Conservation (phyloP, 192 early-diverging fungal species). For the Coemansia sp. region DNA sequence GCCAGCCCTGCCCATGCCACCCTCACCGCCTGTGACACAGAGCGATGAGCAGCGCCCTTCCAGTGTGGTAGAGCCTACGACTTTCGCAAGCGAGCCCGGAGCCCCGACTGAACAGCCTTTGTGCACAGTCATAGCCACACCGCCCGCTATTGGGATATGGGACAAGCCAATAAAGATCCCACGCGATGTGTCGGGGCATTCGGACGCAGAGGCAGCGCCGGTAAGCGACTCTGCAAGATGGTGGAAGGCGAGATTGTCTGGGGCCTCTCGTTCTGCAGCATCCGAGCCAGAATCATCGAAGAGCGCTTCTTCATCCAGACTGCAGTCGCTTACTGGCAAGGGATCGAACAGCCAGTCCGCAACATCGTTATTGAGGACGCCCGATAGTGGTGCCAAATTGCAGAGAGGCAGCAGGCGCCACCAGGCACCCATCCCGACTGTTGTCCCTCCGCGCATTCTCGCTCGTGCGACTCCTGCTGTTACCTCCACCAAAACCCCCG, state of each 20-base stretch:
- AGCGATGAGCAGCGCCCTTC: background rate
- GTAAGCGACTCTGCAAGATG: constrained; percentile 20
- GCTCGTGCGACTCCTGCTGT: constrained; percentile 11
- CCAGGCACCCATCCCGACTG: constrained; percentile 39
- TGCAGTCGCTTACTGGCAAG: background rate
- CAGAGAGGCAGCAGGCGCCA: constrained; percentile 20
- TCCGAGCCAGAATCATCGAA: background rate
- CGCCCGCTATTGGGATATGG: constrained; percentile 6
- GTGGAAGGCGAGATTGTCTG: constrained; percentile 47
- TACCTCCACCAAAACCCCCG: background rate
- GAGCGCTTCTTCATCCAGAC: background rate
- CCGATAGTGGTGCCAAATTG: background rate
- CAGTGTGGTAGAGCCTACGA: background rate
- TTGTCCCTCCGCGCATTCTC: constrained; percentile 38
- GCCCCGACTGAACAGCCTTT: background rate
- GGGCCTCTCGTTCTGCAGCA: background rate
- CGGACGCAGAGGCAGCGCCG: constrained; percentile 11
- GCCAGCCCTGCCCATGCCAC: background rate
- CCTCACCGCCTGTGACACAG: background rate
- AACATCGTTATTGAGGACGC: background rate
- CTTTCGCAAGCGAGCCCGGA: background rate
- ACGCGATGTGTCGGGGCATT: constrained; percentile 2
- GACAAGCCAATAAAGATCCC: constrained; percentile 12
- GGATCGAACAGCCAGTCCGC: background rate
- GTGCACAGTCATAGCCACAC: background rate